Evolutionary conservation across 2,329 filamentous ascomycete genomes (phyloP).

Genomic region (Penicillium hordei): DNA sequence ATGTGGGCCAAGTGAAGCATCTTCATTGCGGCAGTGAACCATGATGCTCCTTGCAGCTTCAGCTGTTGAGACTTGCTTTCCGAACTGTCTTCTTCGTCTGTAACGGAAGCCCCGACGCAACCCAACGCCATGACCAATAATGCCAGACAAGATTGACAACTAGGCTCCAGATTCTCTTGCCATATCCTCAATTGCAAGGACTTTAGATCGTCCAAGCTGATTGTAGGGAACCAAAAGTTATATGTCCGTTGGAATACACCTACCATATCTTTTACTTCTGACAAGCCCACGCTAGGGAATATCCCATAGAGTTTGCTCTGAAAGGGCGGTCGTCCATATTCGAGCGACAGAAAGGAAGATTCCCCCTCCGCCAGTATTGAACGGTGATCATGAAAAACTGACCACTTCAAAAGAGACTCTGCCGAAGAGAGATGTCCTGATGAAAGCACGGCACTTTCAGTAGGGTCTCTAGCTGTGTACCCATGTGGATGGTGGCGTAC

Average conservation of each 20-base stretch:
- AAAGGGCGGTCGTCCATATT: background rate
- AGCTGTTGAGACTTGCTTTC: conserved; percentile 1
- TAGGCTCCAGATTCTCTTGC: conserved; percentile 7
- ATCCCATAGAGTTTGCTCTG: conserved; percentile 5
- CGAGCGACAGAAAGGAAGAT: conserved; percentile 3
- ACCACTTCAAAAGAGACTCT: conserved; percentile 10
- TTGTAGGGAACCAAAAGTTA: conserved; percentile 13
- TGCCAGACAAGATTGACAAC: conserved; percentile 6
- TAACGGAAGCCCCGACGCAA: conserved; percentile 5
- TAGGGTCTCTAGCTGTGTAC: conserved; percentile 3
- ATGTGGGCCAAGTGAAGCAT: conserved; percentile 11
- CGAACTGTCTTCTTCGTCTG: background rate
- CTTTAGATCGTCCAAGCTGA: conserved; percentile 4
- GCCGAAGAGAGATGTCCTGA: conserved; percentile 11
- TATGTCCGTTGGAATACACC: conserved; percentile 7
- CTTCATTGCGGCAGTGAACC: conserved; percentile 13
- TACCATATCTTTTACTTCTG: conserved; percentile 5
- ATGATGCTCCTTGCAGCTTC: conserved; percentile 4
- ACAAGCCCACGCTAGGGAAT: conserved; percentile 5
- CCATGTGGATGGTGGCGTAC: background rate
- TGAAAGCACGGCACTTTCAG: conserved; percentile 8
- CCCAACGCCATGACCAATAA: conserved; percentile 14
- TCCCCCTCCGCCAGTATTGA: conserved; percentile 1
- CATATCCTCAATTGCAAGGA: conserved; percentile 4
- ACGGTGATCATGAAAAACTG: conserved; percentile 5